Evolutionary conservation across 495 filamentous ascomycete genomes (phyloP), one percentile per base, ranked within the genome.

Genomic region (Lasiosphaeris hirsuta): DNA sequence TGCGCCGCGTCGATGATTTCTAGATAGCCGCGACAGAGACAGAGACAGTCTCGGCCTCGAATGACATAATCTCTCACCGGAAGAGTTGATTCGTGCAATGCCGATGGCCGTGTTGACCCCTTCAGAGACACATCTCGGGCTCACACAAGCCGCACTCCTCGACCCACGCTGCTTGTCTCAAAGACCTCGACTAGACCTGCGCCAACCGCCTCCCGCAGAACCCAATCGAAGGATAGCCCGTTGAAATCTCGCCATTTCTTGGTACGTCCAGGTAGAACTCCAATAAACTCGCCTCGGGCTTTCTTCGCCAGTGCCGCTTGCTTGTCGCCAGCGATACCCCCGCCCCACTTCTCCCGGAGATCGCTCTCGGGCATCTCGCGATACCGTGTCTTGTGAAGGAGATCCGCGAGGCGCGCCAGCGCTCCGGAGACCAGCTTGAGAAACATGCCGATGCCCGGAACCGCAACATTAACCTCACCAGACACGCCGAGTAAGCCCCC

Each of bases 221-320:
- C 79, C 89, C 89, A 95, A 43, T 86, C 84, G 67, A 94, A 95
- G 9, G 71, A 74, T 64, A 94, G 72, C 2, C 91, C 91, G 60
- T 86, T 85, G 57, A 92, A 84, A 7, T 86, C 80, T 66, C 84
- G 88, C 91, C 91, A 96, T 69, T 89, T 92, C 68, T 82, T 85
- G 14, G 90, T 93, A 63, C 83, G 77, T 0, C 87, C 89, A 0
- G 89, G 88, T 17, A 92, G 57, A n/a, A 91, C 73, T 0, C 86
- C 88, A 0, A 74, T 72, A 64, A 83, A 88, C 65, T 90, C 88
- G 0, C 89, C 86, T 51, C 89, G 75, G 3, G 76, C 75, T 58
- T 80, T 80, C 66, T 88, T 89, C 8, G 83, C 85, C 48, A 75
- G 58, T 39, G 80, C 78, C 33, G 76, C 78, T 38, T 75, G 79